Evolutionary conservation across 345 rosid species (phyloP), one percentile per base, ranked within the genome.

Genomic region (Lepidium didymum): DNA sequence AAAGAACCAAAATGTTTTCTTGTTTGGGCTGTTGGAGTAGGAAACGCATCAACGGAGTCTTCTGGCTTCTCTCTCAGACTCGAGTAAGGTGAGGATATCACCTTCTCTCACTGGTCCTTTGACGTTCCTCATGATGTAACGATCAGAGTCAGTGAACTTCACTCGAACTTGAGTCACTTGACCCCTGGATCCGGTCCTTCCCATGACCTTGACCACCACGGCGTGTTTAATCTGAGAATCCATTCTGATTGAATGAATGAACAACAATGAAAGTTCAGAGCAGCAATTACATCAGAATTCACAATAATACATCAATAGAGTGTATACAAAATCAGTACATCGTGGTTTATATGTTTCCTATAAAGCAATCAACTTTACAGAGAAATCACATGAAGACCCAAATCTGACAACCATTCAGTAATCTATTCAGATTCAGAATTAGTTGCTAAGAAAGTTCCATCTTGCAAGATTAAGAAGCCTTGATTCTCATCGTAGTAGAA

Each of bases 101-200:
- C 80, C 80, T 21, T 71, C 80, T 15, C 80, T 66, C 33, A 76
- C 80, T 0, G 80, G 80, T 53, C 80, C 80, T 18, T 76, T 36
- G 15, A 60, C 69, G n/a, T 61, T 69, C 7, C 66, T 34, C 75
- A 68, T 69, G 2, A 64, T 75, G 47, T 14, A 63, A 52, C 70
- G 78, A 31, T 75, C 74, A 21, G 74, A 69, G 49, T 75, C 78
- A 0, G 74, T 69, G 59, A 91, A 88, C 86, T 86, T 91, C 15
- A 88, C 95, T 63, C 97, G 77, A 38, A 91, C 96, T 66, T 88
- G 93, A 57, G 97, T 91, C 68, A 88, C 97, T 74, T 91, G 96
- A 21, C 96, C 97, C 58, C 97, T 83, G 0, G 96, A 88, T 8
- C 96, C 97, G 0, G 97, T 91, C 44, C 97, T 74, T 6, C 97